A percentile compares a stretch with the other conserved stretches of the same genome.
Conservation (phyloP, 2,329 filamentous ascomycete genomes). For the Anthostomella pinea region DNA sequence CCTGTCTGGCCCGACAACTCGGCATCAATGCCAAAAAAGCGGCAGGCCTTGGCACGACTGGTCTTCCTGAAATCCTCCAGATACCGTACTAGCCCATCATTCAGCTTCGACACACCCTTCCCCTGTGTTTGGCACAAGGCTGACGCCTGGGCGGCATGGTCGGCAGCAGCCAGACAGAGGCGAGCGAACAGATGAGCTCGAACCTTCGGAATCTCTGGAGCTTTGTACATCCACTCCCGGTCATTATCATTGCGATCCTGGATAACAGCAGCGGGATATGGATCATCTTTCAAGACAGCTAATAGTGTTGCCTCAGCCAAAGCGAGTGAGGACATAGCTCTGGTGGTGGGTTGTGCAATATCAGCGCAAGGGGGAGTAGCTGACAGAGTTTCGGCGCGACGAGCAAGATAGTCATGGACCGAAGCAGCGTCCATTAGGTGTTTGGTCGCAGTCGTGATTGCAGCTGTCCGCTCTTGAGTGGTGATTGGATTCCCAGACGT, state of each 20-base stretch:
- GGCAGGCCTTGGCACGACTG: conserved; percentile 78
- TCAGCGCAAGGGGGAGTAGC: conserved; percentile 48
- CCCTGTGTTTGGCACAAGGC: conserved; percentile 45
- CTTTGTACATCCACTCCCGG: conserved; percentile 95
- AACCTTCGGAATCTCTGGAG: conserved; percentile 83
- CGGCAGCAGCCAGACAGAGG: conserved; percentile 81
- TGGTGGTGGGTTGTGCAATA: conserved; percentile 49
- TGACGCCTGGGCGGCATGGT: conserved; percentile 75
- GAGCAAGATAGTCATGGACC: conserved; percentile 69
- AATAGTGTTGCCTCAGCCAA: conserved; percentile 87
- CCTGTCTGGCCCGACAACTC: conserved; percentile 80
- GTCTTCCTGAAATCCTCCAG: conserved; percentile 71
- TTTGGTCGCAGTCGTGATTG: conserved; percentile 72
- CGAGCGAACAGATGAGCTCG: conserved; percentile 84
- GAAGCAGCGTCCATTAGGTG: conserved; percentile 75
- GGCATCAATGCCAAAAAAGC: conserved; percentile 88
- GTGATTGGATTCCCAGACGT: conserved; percentile 59
- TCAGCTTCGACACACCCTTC: conserved; percentile 49
- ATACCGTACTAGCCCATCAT: conserved; percentile 68
- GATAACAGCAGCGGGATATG: conserved; percentile 78
- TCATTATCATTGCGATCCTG: conserved; percentile 79
- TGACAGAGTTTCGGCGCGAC: conserved; percentile 47
- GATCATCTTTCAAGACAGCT: conserved; percentile 90
- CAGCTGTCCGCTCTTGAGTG: conserved; percentile 63
- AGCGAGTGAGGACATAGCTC: conserved; percentile 62